Conservation (phyloP, 352 stramenopile genomes). For the Plasmopara muralis region DNA sequence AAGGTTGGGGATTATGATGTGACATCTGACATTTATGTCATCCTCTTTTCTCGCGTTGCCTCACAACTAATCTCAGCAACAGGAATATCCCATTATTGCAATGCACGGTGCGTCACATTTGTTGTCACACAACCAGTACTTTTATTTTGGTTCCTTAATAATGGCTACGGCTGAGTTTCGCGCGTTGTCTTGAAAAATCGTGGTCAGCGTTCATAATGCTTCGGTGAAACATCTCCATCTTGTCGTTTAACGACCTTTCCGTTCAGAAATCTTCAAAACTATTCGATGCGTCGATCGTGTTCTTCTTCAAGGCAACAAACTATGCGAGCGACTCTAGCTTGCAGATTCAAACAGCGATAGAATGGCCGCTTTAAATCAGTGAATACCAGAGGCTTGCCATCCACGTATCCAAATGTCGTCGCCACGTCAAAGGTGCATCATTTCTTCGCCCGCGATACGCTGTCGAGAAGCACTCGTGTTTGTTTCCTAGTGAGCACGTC, state of each 20-base stretch:
- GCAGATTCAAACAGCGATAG: slow-evolving; percentile 13
- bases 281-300: slow-evolving; percentile 17
- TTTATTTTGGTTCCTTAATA: too few relatives aligned
- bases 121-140: too few relatives aligned
- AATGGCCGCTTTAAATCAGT: slow-evolving; percentile 9
- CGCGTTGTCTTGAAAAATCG: too few relatives aligned
- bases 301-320: slow-evolving; percentile 22
- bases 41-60: too few relatives aligned
- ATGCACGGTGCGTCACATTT: too few relatives aligned
- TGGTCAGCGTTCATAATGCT: slow-evolving; percentile 1
- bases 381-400: slow-evolving; percentile 8
- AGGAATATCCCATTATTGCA: too few relatives aligned
- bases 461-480: slow-evolving; percentile 2
- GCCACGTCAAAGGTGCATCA: slow-evolving; percentile 7
- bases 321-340: slow-evolving; percentile 9
- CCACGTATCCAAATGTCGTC: slow-evolving; percentile 16
- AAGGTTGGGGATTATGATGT: too few relatives aligned
- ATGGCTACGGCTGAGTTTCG: too few relatives aligned
- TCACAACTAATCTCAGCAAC: too few relatives aligned
- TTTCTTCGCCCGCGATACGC: slow-evolving; percentile 9
- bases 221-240: slow-evolving; percentile 5
- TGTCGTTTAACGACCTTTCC: slow-evolving; percentile 11
- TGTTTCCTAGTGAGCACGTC: slow-evolving; percentile 6
- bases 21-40: too few relatives aligned
- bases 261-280: slow-evolving; percentile 21